These are phyloP conservation scores for Metschnikowia reukaufii DNA, from an alignment of 805 yeast species.

Conservation along the genomic window DNA sequence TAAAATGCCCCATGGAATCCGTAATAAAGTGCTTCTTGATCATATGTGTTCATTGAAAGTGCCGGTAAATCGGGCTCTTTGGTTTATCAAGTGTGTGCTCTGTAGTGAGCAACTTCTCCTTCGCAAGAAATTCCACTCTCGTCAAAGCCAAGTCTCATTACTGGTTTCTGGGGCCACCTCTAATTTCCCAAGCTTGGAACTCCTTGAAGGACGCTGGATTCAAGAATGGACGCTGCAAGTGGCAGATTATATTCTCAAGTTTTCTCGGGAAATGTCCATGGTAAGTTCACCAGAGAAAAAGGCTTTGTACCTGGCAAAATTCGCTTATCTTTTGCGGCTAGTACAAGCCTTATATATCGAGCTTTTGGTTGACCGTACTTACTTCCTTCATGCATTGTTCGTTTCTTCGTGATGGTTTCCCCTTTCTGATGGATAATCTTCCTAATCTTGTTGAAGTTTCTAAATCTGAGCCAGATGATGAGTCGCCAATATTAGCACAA, in stretches of 20 bases:
- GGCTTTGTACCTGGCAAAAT: conserved; percentile 46
- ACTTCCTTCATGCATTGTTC: conserved; percentile 65
- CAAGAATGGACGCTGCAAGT: conserved; percentile 91
- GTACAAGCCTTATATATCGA: conserved; percentile 68
- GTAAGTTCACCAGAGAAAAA: conserved; percentile 30
- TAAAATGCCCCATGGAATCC: conserved; percentile 87
- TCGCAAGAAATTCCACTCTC: conserved; percentile 31
- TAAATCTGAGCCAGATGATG: conserved; percentile 25
- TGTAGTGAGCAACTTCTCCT: conserved; percentile 50
- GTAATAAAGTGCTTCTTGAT: conserved; percentile 71
- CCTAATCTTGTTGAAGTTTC: conserved; percentile 24
- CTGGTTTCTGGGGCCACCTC: conserved; percentile 3
- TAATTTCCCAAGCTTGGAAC: conserved; percentile 20
- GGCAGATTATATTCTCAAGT: conserved; percentile 54
- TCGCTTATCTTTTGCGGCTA: conserved; percentile 61
- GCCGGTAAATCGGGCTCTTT: conserved; percentile 79
- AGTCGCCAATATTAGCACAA: conserved; percentile 10
- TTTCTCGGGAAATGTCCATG: conserved; percentile 41
- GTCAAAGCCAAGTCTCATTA: conserved; percentile 6
- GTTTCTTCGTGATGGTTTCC: conserved; percentile 44
- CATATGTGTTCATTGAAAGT: conserved; percentile 65
- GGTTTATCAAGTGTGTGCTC: conserved; percentile 89
- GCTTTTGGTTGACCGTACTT: conserved; percentile 58
- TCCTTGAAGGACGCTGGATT: conserved; percentile 61
- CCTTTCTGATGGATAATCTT: conserved; percentile 29